These are phyloP conservation scores for Geranium rotundifolium DNA, from an alignment of 345 rosid species.

Conservation along the genomic window DNA sequence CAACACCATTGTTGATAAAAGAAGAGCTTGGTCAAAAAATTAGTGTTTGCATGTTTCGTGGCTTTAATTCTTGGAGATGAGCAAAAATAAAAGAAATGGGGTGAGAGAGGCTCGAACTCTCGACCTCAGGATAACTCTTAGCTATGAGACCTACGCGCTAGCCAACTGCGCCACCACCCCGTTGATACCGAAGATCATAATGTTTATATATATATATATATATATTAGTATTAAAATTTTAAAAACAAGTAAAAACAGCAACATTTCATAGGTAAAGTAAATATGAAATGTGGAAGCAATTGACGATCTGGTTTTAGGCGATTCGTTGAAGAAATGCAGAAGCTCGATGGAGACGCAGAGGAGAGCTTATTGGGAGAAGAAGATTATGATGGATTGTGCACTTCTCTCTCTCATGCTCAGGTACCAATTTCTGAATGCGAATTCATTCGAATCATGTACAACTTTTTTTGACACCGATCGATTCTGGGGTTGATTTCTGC, in stretches of 20 bases:
- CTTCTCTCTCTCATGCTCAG: slow-evolving; percentile 64
- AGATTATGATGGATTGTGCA: slow-evolving; percentile 37
- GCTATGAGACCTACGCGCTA: slow-evolving; percentile 98
- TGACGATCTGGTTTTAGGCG: background rate
- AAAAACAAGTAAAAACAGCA: too few relatives aligned
- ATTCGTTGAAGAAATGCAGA: slow-evolving; percentile 31
- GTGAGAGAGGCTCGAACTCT: slow-evolving; percentile 33
- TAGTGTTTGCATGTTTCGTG: too few relatives aligned
- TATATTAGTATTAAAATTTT: too few relatives aligned
- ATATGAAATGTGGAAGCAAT: background rate
- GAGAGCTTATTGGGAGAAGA: slow-evolving; percentile 30
- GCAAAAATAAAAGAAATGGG: slow-evolving; percentile 5
- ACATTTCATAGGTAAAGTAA: too few relatives aligned
- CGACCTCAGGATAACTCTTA: slow-evolving; percentile 28
- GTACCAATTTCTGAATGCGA: slow-evolving; percentile 12
- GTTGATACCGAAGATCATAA: too few relatives aligned
- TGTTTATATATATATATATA: too few relatives aligned
- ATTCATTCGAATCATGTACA: too few relatives aligned
- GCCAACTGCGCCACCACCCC: slow-evolving; percentile 99
- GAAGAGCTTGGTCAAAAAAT: too few relatives aligned
- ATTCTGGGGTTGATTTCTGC: slow-evolving; percentile 1
- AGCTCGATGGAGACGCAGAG: slow-evolving; percentile 28
- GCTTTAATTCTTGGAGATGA: too few relatives aligned
- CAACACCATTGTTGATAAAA: too few relatives aligned
- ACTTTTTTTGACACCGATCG: too few relatives aligned